These are phyloP conservation scores for Talaromyces wortmannii DNA, from an alignment of 495 filamentous ascomycete species.

Conservation along the genomic window DNA sequence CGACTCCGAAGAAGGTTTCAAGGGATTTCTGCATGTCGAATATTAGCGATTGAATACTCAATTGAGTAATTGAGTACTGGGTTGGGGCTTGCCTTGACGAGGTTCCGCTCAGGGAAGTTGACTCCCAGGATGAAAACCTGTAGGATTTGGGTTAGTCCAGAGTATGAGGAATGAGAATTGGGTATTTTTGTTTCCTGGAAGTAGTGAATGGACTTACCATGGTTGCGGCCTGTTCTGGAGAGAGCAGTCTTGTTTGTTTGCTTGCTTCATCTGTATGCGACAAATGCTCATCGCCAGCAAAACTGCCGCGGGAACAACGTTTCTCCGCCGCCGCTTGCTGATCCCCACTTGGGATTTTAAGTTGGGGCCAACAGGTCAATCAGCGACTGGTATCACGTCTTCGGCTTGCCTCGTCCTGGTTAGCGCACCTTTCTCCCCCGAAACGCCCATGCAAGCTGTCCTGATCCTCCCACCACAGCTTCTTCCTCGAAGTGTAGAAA, in stretches of 20 bases:
- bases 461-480: slow-evolving; percentile 7
- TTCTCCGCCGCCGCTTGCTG: slow-evolving; percentile 17
- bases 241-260: not conserved
- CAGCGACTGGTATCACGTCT: not conserved
- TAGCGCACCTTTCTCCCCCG: slow-evolving; percentile 21
- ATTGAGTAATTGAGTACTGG: slow-evolving; percentile 7
- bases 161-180: not conserved
- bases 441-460: slow-evolving; percentile 33
- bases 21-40: slow-evolving; percentile 60
- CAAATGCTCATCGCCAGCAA: not conserved
- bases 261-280: not conserved
- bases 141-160: too few species aligned
- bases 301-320: slow-evolving; percentile 15
- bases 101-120: slow-evolving; percentile 74
- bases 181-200: not conserved
- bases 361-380: too few species aligned
- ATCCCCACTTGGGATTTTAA: too few species aligned
- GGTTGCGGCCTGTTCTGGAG: slow-evolving; percentile 6
- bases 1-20: slow-evolving; percentile 85
- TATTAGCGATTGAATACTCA: too few species aligned
- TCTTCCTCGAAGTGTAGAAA: not conserved
- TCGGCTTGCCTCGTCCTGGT: not conserved
- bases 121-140: slow-evolving; percentile 78
- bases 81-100: slow-evolving; percentile 61
- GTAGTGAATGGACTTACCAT: slow-evolving; percentile 19